Evolutionary conservation across 2,329 filamentous ascomycete genomes (phyloP), one percentile per base, ranked within the genome.

Genomic region (Claviceps digitariae): DNA sequence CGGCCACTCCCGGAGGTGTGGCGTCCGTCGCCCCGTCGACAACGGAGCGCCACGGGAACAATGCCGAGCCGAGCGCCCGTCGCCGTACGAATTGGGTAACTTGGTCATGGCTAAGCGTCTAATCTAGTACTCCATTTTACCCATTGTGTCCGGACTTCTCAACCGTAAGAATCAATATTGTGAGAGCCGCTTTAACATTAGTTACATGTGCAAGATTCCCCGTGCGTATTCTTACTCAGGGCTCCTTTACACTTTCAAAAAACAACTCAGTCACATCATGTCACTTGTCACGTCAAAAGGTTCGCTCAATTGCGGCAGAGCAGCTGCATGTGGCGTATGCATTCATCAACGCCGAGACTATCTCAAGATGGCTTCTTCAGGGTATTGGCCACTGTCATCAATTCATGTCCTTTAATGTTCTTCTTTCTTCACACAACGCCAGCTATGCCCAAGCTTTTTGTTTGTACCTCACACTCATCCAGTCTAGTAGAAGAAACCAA

Each of bases 401-500:
- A 41, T 41, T 29, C 17, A 62, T 65, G 52, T 62, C 59, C 61
- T 62, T 43, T 58, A 10, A 15, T 43, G 23, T 23, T 36, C 4
- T 13, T 29, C 23, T 8, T 36, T 23, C 17, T 10, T 36, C 62
- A n/a, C 59, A 50, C 51, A 69, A 69, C 68, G 64, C 67, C 67
- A 63, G 66, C 64, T 63, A 63, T 68, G 63, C 64, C 65, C 56
- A 59, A 57, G 57, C 58, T 59, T 63, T 67, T 64, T 51, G 63
- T 67, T 64, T 51, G 50, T 56, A 52, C 13, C 59, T 59, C 55
- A 55, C 29, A 10, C 46, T 13, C 31, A 4, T 52, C 50, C 56
- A 41, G 58, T 66, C 68, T 93, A 96, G 83, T 96, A 97, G 83
- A 96, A 96, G 86, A 97, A 98, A 68, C 93, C 93, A 67, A 97